Percentiles rank a stretch among this genome's conserved stretches.
Evolutionary conservation across 2,329 filamentous ascomycete genomes (phyloP).

Genomic region (Neopestalotiopsis sp.): DNA sequence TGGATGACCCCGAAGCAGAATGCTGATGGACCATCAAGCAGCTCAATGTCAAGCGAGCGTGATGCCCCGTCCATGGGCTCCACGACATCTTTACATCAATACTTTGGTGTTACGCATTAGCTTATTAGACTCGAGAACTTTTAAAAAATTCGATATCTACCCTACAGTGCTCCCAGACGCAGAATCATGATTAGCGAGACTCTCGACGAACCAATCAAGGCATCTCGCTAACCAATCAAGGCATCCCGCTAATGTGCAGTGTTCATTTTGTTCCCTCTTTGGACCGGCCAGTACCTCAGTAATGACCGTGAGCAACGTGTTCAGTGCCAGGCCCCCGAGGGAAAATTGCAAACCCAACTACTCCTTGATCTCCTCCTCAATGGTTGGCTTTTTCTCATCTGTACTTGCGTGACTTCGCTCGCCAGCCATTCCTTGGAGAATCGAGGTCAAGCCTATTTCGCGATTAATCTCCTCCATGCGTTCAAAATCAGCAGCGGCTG

Average conservation of each 20-base stretch:
- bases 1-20: no score
- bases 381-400: constrained; percentile 30
- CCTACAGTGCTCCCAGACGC: no score
- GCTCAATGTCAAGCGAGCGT: background rate
- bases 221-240: no score
- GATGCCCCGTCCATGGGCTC: background rate
- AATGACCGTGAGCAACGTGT: no score
- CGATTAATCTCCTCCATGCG: constrained; percentile 76
- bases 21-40: background rate
- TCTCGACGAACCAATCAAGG: no score
- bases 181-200: no score
- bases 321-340: no score
- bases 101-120: background rate
- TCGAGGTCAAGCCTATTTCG: constrained; percentile 67
- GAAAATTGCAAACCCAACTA: background rate
- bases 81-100: background rate
- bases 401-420: constrained; percentile 29
- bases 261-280: no score
- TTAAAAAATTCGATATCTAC: no score
- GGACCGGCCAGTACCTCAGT: no score
- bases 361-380: constrained; percentile 20
- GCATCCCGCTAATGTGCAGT: no score
- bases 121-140: background rate
- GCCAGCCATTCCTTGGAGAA: constrained; percentile 37
- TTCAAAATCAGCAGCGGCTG: constrained; percentile 69